phyloP scores from a whole-genome alignment of 2,329 filamentous ascomycete species.

The Fusarium bactridioides region DNA sequence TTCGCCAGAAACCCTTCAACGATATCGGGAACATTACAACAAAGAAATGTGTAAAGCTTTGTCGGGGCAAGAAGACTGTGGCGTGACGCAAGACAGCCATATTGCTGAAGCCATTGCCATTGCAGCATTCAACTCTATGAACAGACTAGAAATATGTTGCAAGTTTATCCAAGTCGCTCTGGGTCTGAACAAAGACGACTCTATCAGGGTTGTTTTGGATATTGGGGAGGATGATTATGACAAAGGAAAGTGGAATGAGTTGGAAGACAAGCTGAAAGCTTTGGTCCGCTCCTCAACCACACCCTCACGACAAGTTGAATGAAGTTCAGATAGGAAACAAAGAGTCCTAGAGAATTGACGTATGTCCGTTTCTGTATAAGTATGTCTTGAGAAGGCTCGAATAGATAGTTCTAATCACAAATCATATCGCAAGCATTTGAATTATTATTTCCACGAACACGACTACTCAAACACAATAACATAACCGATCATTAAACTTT shows the following conservation, averaged over 20 bases:
- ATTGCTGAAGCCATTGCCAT: neutral
- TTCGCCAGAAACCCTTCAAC: neutral
- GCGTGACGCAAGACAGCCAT: neutral
- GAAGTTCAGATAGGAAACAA: neutral
- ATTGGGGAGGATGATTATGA: neutral
- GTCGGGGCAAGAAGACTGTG: neutral
- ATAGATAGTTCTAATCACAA: neutral
- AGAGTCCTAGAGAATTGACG: neutral
- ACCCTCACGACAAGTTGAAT: neutral
- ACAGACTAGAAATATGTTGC: neutral
- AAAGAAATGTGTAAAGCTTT: neutral
- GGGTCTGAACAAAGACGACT: neutral
- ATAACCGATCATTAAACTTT: fast-evolving
- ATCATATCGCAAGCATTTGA: neutral
- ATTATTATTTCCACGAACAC: fast-evolving
- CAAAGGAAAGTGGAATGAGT: fast-evolving
- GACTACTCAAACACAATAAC: neutral
- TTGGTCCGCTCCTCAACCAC: fast-evolving
- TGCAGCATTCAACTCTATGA: neutral
- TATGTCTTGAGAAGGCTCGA: neutral
- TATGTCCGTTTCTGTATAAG: neutral
- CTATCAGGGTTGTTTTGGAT: neutral
- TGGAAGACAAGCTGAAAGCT: neutral
- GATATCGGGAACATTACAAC: neutral
- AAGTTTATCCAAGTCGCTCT: neutral